These are phyloP conservation scores for Talaromyces islandicus DNA, from an alignment of 2,329 filamentous ascomycete genomes.

Conservation along the genomic window DNA sequence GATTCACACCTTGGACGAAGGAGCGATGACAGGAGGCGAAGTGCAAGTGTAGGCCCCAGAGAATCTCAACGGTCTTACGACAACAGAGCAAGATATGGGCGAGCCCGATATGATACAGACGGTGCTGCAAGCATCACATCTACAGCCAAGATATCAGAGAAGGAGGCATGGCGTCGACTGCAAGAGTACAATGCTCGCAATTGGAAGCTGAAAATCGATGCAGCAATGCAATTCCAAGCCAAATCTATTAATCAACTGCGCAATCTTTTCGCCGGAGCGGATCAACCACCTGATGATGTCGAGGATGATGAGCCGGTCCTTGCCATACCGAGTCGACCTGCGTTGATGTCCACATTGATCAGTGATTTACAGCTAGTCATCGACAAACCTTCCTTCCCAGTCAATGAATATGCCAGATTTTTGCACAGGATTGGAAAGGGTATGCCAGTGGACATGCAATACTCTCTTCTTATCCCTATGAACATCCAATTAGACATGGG, in stretches of 20 bases:
- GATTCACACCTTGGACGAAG: conserved; percentile 36
- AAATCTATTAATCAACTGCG: conserved; percentile 73
- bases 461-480: conserved; percentile 84
- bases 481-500: conserved; percentile 84
- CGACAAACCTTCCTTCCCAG: conserved; percentile 88
- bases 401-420: conserved; percentile 75
- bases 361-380: conserved; percentile 78
- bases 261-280: conserved; percentile 72
- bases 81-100: conserved; percentile 24
- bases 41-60: conserved; percentile 50
- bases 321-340: conserved; percentile 76
- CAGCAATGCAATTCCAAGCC: conserved; percentile 62
- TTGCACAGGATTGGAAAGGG: conserved; percentile 90
- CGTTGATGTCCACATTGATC: conserved; percentile 72
- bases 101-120: conserved; percentile 69
- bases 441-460: conserved; percentile 86
- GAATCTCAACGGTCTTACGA: conserved; percentile 17
- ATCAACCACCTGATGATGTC: conserved; percentile 72
- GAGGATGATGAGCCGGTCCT: conserved; percentile 81
- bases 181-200: conserved; percentile 78
- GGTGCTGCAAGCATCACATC: conserved; percentile 66
- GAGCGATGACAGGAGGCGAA: conserved; percentile 40
- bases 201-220: conserved; percentile 88
- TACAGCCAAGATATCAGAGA: conserved; percentile 63
- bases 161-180: conserved; percentile 69